These are phyloP conservation scores for Tarenaya hassleriana DNA, from an alignment of 345 rosid genomes.

Conservation along the genomic window DNA sequence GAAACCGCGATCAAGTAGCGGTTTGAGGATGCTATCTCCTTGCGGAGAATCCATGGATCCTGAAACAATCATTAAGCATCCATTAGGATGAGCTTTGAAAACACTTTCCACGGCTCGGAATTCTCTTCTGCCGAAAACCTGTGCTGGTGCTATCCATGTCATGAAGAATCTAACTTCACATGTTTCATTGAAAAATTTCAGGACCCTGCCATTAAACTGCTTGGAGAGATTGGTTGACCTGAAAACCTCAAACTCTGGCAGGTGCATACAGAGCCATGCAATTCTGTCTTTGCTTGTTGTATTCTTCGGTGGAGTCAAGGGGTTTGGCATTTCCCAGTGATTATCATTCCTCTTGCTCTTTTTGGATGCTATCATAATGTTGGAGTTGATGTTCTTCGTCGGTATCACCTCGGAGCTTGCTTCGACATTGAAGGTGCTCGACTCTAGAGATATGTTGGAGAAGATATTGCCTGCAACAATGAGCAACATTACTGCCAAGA, in stretches of 20 bases:
- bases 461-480: conserved; percentile 32
- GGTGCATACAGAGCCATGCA: conserved; percentile 41
- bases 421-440: conserved; percentile 8
- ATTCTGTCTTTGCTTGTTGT: conserved; percentile 40
- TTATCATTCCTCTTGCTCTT: no score
- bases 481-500: conserved; percentile 34
- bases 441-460: conserved; percentile 21
- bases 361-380: no score
- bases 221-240: conserved; percentile 38
- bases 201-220: conserved; percentile 46
- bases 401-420: conserved; percentile 18
- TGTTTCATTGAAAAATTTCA: conserved; percentile 36
- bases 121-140: conserved; percentile 46
- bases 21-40: conserved; percentile 52
- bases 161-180: conserved; percentile 65
- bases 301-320: conserved; percentile 42
- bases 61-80: conserved; percentile 65
- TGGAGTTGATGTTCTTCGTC: no score
- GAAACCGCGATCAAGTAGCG: conserved; percentile 41
- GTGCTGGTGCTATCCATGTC: conserved; percentile 77
- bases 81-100: conserved; percentile 54
- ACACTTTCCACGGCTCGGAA: conserved; percentile 50
- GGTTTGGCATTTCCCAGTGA: conserved; percentile 22
- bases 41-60: conserved; percentile 48
- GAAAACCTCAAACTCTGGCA: conserved; percentile 40